Evolutionary conservation across 2,329 filamentous ascomycete genomes (phyloP), one percentile per base, ranked within the genome.

Genomic region (Bipolaris victoriae): DNA sequence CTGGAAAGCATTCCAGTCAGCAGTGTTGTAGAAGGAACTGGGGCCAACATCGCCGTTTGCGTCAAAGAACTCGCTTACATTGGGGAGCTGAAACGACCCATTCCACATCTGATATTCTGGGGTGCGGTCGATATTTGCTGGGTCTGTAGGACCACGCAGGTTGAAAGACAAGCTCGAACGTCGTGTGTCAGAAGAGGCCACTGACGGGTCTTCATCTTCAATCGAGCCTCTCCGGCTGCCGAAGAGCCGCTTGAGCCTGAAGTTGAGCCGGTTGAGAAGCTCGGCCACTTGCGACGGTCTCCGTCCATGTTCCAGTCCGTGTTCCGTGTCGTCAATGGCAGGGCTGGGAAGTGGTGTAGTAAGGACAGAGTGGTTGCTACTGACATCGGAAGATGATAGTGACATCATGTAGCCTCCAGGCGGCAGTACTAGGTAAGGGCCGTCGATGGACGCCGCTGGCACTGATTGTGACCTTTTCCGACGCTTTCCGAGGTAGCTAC

Each of bases 1-100:
- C 55, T 58, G 40, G 35, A 58, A 54, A 11, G 39, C 20, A 16
- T 45, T 26, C 51, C 50, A 58, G 50, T 58, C 35, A 55, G 51
- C 40, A 36, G 55, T 58, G 50, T 16, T 39, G 46, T 58, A 54
- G 40, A 54, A 58, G 45, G 33, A 39, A 33, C 55, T 49, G 47
- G 51, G 53, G 18, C 50, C 55, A 26, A 46, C 39, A 39, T 58
- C 46, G 50, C 55, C 51, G 39, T 35, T 54, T 9, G 41, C 13
- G 31, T 58, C 50, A 18, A 46, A 46, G 45, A 41, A 26, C 11
- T 45, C 26, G 35, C 55, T 58, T 55, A 58, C 55, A 49, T 50
- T 53, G 9, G 55, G 55, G 26, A 58, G 37, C 33, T 24, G 11
- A 36, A 35, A 47, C 26, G 36, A 15, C 5, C 55, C 51, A 20